phyloP scores from a whole-genome alignment of 73 alveolate species.

The Paramecium caudatum region DNA sequence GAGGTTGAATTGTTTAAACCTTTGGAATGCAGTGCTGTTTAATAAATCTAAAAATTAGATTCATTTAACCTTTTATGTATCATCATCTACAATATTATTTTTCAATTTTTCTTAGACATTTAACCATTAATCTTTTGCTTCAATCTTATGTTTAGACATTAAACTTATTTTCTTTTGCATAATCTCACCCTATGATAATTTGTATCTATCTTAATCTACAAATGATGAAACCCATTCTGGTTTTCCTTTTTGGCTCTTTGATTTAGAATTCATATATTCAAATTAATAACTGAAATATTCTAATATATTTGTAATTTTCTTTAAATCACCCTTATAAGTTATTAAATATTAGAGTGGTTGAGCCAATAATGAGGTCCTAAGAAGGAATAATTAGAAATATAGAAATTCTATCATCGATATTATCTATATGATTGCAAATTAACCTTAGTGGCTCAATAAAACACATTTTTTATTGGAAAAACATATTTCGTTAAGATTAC shows the following conservation, averaged over 20 bases:
- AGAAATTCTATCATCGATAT: not conserved
- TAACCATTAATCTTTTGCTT: constrained; percentile 74
- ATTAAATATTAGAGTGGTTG: not conserved
- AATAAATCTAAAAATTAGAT: not conserved
- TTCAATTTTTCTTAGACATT: constrained; percentile 64
- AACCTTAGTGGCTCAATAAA: not conserved
- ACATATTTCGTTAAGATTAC: no score
- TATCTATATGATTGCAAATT: not conserved
- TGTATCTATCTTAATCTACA: constrained; percentile 29
- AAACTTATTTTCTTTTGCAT: constrained; percentile 69
- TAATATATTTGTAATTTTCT: not conserved
- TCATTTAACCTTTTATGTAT: constrained; percentile 59
- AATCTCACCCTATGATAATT: not conserved
- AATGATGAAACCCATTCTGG: constrained; percentile 51
- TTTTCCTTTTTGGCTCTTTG: constrained; percentile 15
- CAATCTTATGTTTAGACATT: constrained; percentile 61
- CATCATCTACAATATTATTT: constrained; percentile 69
- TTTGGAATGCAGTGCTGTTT: constrained; percentile 52
- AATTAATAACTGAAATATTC: constrained; percentile 20
- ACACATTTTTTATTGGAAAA: no score
- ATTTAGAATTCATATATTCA: constrained; percentile 19
- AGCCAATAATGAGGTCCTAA: no score
- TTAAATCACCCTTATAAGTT: not conserved
- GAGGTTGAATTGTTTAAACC: not conserved
- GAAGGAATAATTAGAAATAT: no score